Conservation (phyloP, 2,329 filamentous ascomycete species). For the Hymenoscyphus scutula region DNA sequence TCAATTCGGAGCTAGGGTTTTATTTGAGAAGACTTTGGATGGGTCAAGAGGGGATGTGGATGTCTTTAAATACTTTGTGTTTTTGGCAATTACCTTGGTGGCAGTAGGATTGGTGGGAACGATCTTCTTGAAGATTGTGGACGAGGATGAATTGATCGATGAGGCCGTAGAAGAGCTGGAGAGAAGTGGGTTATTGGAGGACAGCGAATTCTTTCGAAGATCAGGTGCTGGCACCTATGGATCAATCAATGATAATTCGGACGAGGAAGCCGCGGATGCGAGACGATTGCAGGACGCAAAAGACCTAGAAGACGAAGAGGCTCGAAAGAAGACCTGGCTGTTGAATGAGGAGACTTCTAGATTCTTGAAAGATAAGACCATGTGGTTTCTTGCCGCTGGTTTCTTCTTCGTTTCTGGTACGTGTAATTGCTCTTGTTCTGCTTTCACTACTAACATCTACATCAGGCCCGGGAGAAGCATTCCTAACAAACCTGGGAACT, state of each 20-base stretch:
- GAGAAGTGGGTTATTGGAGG: constrained; percentile 76
- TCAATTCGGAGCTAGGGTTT: constrained; percentile 75
- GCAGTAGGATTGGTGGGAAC: constrained; percentile 70
- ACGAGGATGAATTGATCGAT: constrained; percentile 84
- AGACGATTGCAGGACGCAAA: constrained; percentile 24
- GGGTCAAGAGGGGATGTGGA: constrained; percentile 63
- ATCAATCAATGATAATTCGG: constrained; percentile 44
- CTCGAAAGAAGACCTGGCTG: constrained; percentile 81
- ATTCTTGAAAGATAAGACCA: constrained; percentile 84
- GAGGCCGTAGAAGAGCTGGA: constrained; percentile 90
- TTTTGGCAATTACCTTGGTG: constrained; percentile 71
- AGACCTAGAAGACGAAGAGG: constrained; percentile 44
- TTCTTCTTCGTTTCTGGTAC: constrained; percentile 73
- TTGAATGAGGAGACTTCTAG: constrained; percentile 85
- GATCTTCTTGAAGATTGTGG: constrained; percentile 73
- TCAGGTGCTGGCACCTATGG: constrained; percentile 60
- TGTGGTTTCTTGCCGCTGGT: constrained; percentile 90
- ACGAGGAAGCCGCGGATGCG: constrained; percentile 46
- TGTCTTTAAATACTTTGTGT: constrained; percentile 86
- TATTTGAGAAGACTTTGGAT: constrained; percentile 67
- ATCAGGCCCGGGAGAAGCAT: constrained; percentile 85
- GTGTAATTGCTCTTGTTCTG: neutral
- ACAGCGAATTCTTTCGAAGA: constrained; percentile 68
- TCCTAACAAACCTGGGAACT: constrained; percentile 95
- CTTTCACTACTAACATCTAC: constrained; percentile 15